A percentile compares a stretch with the other conserved stretches of the same genome.
Conservation (phyloP, 2,329 filamentous ascomycete genomes). For the Alternaria burnsii region DNA sequence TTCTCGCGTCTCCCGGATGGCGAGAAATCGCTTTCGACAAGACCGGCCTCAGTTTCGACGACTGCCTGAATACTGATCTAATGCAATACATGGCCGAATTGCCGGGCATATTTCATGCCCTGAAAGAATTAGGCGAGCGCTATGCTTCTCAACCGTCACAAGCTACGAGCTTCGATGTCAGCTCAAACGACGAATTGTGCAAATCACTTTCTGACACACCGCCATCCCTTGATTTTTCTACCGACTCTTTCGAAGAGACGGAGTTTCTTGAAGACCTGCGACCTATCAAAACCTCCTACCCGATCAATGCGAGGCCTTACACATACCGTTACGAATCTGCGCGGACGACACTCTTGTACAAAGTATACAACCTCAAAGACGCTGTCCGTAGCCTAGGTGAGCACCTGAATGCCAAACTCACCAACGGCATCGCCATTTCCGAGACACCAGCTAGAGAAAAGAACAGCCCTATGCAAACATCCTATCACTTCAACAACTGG, state of each 20-base stretch:
- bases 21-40: slow-evolving; percentile 46
- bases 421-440: slow-evolving; percentile 30
- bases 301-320: background rate
- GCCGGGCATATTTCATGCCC: slow-evolving; percentile 36
- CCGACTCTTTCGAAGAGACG: slow-evolving; percentile 22
- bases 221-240: slow-evolving; percentile 32
- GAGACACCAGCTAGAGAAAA: slow-evolving; percentile 31
- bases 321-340: slow-evolving; percentile 13
- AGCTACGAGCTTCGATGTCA: slow-evolving; percentile 9
- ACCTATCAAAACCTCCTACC: slow-evolving; percentile 14
- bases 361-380: slow-evolving; percentile 36
- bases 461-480: slow-evolving; percentile 29
- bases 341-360: slow-evolving; percentile 29
- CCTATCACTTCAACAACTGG: slow-evolving; percentile 44
- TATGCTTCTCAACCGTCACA: slow-evolving; percentile 6
- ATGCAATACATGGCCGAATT: slow-evolving; percentile 40
- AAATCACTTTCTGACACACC: slow-evolving; percentile 24
- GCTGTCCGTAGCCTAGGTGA: slow-evolving; percentile 28
- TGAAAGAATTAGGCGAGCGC: slow-evolving; percentile 30
- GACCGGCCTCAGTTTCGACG: slow-evolving; percentile 35
- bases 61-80: slow-evolving; percentile 40
- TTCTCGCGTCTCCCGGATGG: slow-evolving; percentile 44
- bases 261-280: slow-evolving; percentile 24
- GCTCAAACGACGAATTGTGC: slow-evolving; percentile 1
- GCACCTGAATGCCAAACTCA: slow-evolving; percentile 33